Evolutionary conservation across 2,329 filamentous ascomycete genomes (phyloP), one percentile per base, ranked within the genome.

Genomic region (Helicocarpus griseus): DNA sequence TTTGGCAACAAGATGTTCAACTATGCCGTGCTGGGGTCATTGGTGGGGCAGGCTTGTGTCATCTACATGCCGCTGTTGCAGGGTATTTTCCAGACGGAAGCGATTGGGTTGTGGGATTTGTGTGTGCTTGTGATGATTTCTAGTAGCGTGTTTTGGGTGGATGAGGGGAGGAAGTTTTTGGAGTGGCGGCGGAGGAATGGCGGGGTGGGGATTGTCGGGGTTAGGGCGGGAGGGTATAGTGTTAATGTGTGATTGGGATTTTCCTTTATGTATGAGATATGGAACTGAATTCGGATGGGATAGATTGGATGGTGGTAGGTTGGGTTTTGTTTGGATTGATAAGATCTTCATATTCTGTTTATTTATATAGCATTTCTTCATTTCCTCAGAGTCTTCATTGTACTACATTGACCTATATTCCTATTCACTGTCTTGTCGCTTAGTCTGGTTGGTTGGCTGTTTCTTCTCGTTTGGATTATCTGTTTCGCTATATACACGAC

Each of bases 11-110:
- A 83, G 54, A 86, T 98, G 70, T 98, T 98, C 73, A 97, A 97
- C 70, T 95, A 91, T 76, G 90, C 93, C 0, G 93, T 98, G 2
- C 79, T 85, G 7, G 83, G 93, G 22, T 91, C 86, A 65, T 68
- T 98, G 46, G 72, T 87, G 4, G 93, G 93, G 1, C 93, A 98
- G 70, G 73, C 90, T 43, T 78, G 91, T 56, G 94, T 98, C 51
- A 89, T 98, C 50, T 98, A 97, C 69, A 83, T 97, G 57, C 93
- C 93, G 8, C 90, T 89, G 73, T 73, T 98, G 60, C 93, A 98
- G 71, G 81, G 87, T 49, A 84, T 97, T 4, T 98, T 98, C 72
- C 93, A 98, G 73, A 98, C 93, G 0, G 93, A 98, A 69, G 85
- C 87, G 0, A 70, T 98, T 50, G 75, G 81, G 0, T 66, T 90